Base-by-base conservation (phyloP, 805 yeast genomes). In the Candida caryicola region DNA sequence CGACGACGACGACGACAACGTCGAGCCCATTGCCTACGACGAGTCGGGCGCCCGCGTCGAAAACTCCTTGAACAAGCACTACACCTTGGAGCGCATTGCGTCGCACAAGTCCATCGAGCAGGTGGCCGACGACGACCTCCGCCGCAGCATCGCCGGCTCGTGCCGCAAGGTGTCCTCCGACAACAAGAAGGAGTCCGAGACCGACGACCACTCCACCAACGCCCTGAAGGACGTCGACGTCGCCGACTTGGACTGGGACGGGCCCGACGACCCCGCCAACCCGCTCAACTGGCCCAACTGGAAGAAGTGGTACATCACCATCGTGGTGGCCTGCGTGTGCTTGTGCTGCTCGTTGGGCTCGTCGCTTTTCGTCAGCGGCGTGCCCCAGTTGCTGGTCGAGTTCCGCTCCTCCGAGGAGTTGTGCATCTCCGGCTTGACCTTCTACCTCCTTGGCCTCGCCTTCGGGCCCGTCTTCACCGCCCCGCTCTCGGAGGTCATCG, bases 261-360 rank as follows among this genome's bases (percentile, higher is more conserved):
- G 69, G 1, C 79, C 80, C 1, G 69, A 62, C 21, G 90, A 84
- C 54, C 69, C 66, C 34, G 85, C 55, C 18, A 77, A 82, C 53
- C 91, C 91, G 8, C 69, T 69, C 41, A 83, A 82, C 54, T 84
- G 89, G 89, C 73, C 85, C 3, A 17, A 35, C 3, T 64, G 74
- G 74, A 79, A 73, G 54, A 80, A 74, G 60, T 82, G 90, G 89
- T 54, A 57, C 29, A 62, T 76, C 40, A 82, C 90, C 1, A 73
- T 79, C 77, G 70, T 77, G 4, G 76, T 81, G 10, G 88, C 89
- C 2, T 42, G 66, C 16, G 64, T 79, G 33, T 83, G 90, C 67
- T 67, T 84, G 25, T 83, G 79, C 23, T 82, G 82, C 23, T 77
- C 89, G 0, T 73, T 85, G 55, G 91, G 93, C 17, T 81, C 90